These are phyloP conservation scores for Anthracocystis panici-leucophaei DNA, from an alignment of 1,284 basidiomycete genomes.

Conservation along the genomic window DNA sequence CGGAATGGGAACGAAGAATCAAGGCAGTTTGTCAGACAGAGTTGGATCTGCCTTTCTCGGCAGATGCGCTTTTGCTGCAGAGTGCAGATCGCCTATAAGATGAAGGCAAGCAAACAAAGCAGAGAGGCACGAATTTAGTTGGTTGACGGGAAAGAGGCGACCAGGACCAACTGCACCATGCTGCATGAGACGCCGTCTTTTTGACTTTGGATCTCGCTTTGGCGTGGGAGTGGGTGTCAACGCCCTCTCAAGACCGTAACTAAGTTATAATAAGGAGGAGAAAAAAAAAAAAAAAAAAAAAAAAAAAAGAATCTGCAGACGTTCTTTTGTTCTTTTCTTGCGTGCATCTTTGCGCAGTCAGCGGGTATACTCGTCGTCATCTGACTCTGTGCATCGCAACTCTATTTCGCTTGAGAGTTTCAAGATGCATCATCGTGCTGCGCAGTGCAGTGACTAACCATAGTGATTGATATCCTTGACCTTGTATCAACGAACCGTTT, in stretches of 20 bases:
- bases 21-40: neutral
- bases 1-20: neutral
- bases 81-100: constrained; percentile 18
- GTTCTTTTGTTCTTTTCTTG: constrained; percentile 4
- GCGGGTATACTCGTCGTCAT: neutral
- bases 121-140: neutral
- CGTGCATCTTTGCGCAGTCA: neutral
- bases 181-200: constrained; percentile 6
- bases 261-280: too few species aligned
- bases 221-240: too few species aligned
- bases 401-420: neutral
- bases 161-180: constrained; percentile 1
- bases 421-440: constrained; percentile 3
- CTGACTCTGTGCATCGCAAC: constrained; percentile 3
- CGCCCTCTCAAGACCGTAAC: too few species aligned
- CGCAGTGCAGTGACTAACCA: neutral
- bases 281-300: too few species aligned
- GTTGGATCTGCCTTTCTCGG: neutral
- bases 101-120: neutral
- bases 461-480: neutral
- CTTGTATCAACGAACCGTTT: too few species aligned
- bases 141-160: neutral
- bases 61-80: constrained; percentile 6
- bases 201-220: neutral
- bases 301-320: neutral